Evolutionary conservation across 257 asterid genomes (phyloP).

Genomic region (Solanum paucissectum): DNA sequence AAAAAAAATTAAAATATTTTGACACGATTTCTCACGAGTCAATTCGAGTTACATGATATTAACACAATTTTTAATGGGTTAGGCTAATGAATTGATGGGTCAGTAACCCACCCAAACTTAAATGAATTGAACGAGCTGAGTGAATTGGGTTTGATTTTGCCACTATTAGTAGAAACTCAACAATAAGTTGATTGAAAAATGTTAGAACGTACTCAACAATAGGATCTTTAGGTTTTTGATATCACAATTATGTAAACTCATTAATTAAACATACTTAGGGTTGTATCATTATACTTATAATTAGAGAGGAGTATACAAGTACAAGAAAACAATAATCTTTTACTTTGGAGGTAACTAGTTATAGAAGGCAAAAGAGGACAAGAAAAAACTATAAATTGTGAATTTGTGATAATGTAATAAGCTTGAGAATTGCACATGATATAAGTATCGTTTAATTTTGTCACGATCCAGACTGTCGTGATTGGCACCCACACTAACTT

Average conservation of each 20-base stretch:
- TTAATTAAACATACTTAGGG: background rate
- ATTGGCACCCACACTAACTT: too few relatives aligned
- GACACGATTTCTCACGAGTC: too few relatives aligned
- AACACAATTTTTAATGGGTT: too few relatives aligned
- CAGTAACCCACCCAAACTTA: background rate
- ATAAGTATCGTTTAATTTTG: too few relatives aligned
- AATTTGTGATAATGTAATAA: background rate
- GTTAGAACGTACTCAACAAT: background rate
- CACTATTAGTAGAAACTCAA: background rate
- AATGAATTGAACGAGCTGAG: too few relatives aligned
- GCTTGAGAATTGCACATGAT: background rate
- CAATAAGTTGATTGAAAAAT: background rate
- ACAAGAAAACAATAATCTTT: background rate
- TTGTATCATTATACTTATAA: background rate
- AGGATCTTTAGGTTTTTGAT: background rate
- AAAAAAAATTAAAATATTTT: too few relatives aligned
- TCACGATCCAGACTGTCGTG: too few relatives aligned
- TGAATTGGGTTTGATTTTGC: too few relatives aligned
- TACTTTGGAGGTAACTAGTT: background rate
- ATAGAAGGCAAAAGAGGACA: background rate
- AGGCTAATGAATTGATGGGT: accelerated
- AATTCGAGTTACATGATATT: too few relatives aligned
- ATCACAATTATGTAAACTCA: background rate
- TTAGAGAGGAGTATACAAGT: background rate
- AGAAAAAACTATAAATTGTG: background rate